Evolutionary conservation across 2,329 filamentous ascomycete genomes (phyloP).

Genomic region (Epichloe aotearoae): DNA sequence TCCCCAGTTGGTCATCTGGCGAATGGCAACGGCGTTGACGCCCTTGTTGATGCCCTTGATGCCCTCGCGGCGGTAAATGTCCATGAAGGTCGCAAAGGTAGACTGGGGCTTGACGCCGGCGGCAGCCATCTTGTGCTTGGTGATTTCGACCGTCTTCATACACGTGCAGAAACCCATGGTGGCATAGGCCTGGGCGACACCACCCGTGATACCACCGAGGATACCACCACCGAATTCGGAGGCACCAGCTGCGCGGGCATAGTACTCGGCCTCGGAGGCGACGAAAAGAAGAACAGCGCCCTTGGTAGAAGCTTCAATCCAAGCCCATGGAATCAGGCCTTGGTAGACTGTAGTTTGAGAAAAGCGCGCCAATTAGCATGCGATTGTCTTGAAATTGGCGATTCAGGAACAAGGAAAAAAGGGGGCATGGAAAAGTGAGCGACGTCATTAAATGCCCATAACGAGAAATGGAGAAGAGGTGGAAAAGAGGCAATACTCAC

Average conservation of each 20-base stretch:
- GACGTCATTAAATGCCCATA: not conserved
- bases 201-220: slow-evolving; percentile 78
- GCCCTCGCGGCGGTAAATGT: slow-evolving; percentile 90
- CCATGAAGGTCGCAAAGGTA: slow-evolving; percentile 91
- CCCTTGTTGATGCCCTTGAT: slow-evolving; percentile 95
- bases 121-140: slow-evolving; percentile 87
- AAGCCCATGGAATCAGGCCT: slow-evolving; percentile 98
- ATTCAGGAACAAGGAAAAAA: not conserved
- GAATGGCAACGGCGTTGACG: slow-evolving; percentile 95
- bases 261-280: slow-evolving; percentile 94
- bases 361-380: slow-evolving; percentile 5
- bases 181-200: slow-evolving; percentile 94
- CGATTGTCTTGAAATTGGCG: not conserved
- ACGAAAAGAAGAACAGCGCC: slow-evolving; percentile 98
- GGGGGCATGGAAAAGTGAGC: slow-evolving; percentile 1
- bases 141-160: slow-evolving; percentile 99
- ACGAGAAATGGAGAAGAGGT: not conserved
- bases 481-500: slow-evolving; percentile 42
- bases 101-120: slow-evolving; percentile 72
- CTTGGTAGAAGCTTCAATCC: slow-evolving; percentile 99
- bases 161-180: slow-evolving; percentile 99
- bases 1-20: slow-evolving; percentile 99
- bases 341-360: slow-evolving; percentile 84
- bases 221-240: slow-evolving; percentile 83
- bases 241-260: slow-evolving; percentile 71